Base-by-base conservation (phyloP, 2,329 filamentous ascomycete genomes). In the Cercospora sp. region DNA sequence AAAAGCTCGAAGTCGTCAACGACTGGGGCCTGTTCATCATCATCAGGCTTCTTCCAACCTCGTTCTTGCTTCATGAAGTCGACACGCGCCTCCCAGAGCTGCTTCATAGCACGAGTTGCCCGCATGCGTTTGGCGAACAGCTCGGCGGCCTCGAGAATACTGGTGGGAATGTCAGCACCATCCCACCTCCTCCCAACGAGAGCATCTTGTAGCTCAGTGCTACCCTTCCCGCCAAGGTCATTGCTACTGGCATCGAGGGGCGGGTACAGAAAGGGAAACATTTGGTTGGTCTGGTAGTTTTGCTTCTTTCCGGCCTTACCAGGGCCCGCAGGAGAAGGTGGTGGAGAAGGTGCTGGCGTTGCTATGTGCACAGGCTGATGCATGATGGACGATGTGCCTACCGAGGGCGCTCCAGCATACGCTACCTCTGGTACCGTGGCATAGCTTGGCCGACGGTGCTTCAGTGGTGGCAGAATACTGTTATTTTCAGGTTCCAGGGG, bases 261-360 rank as follows among this genome's bases (percentile, higher is more conserved):
- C 1, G 95, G 95, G 74, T 99, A 99, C 82, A 99, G 89, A 77
- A 99, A 98, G 0, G 95, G 95, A 72, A 99, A 98, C 77, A 97
- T 95, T 75, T 99, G 95, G 76, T 99, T 99, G 0, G 95, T 99
- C 79, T 99, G 95, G 75, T 99, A 99, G 74, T 98, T 99, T 76
- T 99, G 95, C 78, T 99, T 99, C 84, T 99, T 99, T 0, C 91
- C 94, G 63, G 91, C 92, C 79, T 98, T 99, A 28, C 93, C 87
- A 3, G 87, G 86, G 0, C 87, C 94, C 36, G 90, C 90, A 9
- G 95, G 95, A 1, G 94, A 97, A 0, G 95, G 95, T 0, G 95
- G 95, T 26, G 95, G 95, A 0, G 95, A 99, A 1, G 95, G 95
- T 0, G 94, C 94, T 0, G 95, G 95, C 1, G 95, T 99, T n/a